A percentile compares a stretch with the other conserved stretches of the same genome.
Conservation (phyloP, 2,329 filamentous ascomycete species). For the Trichophyton equinum region DNA sequence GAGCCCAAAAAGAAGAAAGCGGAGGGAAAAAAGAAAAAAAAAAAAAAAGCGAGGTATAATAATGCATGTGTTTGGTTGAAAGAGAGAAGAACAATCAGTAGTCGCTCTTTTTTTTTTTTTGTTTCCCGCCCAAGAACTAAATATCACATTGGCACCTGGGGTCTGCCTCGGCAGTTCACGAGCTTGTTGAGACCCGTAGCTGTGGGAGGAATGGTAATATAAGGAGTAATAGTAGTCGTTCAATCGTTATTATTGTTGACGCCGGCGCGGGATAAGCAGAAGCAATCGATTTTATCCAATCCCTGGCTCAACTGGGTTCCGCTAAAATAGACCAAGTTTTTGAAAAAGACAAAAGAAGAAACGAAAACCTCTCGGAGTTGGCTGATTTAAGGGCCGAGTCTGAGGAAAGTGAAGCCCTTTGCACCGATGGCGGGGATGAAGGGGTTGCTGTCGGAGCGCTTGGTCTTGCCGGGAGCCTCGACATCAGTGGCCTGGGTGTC, state of each 20-base stretch:
- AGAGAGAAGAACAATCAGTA: neutral
- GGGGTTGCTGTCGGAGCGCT: slow-evolving; percentile 12
- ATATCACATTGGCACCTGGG: neutral
- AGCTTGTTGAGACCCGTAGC: neutral
- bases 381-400: slow-evolving; percentile 11
- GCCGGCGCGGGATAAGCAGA: neutral
- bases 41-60: neutral
- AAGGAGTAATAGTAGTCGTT: neutral
- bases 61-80: neutral
- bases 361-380: neutral
- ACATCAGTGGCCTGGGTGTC: neutral
- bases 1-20: neutral
- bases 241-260: neutral
- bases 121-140: neutral
- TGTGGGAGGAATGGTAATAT: neutral
- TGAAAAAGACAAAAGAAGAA: neutral
- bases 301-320: neutral
- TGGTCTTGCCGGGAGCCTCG: slow-evolving; percentile 4
- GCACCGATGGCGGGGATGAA: slow-evolving; percentile 7
- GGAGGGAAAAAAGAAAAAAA: neutral
- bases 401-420: slow-evolving; percentile 11
- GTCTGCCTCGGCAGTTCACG: slow-evolving; percentile 1
- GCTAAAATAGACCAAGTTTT: neutral
- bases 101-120: neutral
- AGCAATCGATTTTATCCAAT: neutral